Percentiles rank a stretch among this genome's conserved stretches.
phyloP scores from a whole-genome alignment of 2,329 filamentous ascomycete genomes.

The Emericellopsis cladophorae region DNA sequence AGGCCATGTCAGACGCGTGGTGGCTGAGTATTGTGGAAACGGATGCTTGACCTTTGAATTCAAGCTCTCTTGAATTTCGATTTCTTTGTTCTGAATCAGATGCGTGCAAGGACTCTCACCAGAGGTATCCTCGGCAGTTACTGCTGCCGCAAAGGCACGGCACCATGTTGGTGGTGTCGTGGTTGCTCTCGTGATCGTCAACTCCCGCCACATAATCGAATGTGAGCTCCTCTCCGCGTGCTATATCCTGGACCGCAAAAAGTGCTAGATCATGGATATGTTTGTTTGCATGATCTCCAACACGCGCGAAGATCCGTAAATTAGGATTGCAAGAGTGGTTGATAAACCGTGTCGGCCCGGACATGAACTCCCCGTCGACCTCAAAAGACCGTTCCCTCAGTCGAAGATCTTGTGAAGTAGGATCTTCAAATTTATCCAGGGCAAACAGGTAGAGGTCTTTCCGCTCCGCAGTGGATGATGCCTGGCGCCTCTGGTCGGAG shows the following conservation, averaged over 20 bases:
- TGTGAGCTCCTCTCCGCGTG: conserved; percentile 55
- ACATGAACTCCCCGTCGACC: conserved; percentile 62
- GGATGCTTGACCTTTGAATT: too few relatives aligned
- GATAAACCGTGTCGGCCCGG: conserved; percentile 68
- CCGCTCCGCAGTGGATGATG: conserved; percentile 39
- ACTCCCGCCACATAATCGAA: conserved; percentile 69
- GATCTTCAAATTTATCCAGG: conserved; percentile 66
- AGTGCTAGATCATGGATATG: conserved; percentile 66
- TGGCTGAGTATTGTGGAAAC: too few relatives aligned
- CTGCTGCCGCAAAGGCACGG: conserved; percentile 48
- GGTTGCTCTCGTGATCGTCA: conserved; percentile 28
- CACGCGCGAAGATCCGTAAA: conserved; percentile 65
- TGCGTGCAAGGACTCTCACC: too few relatives aligned
- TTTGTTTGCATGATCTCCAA: conserved; percentile 64
- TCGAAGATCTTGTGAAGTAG: conserved; percentile 39
- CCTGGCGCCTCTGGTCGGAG: conserved; percentile 50
- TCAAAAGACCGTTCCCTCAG: conserved; percentile 44
- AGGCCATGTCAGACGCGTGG: too few relatives aligned
- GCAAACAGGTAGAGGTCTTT: conserved; percentile 72
- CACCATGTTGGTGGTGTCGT: conserved; percentile 37
- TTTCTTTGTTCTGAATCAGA: too few relatives aligned
- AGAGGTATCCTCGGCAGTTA: conserved; percentile 58
- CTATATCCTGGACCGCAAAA: conserved; percentile 58
- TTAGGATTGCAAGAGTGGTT: conserved; percentile 77
- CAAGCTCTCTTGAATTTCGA: too few relatives aligned